Evolutionary conservation across 2,329 filamentous ascomycete genomes (phyloP).

Genomic region (Chrysosporium keratinophilum): DNA sequence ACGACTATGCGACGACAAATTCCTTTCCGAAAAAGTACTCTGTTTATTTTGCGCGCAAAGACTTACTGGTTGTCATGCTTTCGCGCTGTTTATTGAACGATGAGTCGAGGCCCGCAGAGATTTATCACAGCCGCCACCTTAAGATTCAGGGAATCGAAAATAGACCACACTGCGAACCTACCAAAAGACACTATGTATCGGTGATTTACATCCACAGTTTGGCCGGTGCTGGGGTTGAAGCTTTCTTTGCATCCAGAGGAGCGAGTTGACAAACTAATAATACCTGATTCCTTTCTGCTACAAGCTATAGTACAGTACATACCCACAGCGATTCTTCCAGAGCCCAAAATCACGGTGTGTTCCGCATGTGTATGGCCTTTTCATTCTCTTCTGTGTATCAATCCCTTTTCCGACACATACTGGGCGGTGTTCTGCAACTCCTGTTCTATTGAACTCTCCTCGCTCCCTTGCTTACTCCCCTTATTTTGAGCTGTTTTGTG

Average conservation of each 20-base stretch:
- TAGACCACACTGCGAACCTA: no score
- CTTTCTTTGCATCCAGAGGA: not conserved
- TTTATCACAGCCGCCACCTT: no score
- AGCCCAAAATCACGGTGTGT: not conserved
- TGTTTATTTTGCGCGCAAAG: not conserved
- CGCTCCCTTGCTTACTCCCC: not conserved
- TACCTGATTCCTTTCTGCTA: not conserved
- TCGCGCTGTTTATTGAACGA: not conserved
- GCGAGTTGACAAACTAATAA: not conserved
- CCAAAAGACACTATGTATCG: not conserved
- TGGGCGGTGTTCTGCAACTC: not conserved
- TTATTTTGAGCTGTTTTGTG: not conserved
- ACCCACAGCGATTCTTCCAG: not conserved
- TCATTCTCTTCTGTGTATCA: conserved; percentile 1
- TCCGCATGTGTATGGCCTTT: conserved; percentile 1
- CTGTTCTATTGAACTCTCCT: not conserved
- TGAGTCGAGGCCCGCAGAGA: not conserved
- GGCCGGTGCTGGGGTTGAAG: not conserved
- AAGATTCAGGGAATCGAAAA: no score
- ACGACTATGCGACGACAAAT: conserved; percentile 6
- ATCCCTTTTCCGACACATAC: not conserved
- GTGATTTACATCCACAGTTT: no score
- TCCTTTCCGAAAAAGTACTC: not conserved
- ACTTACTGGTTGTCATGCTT: not conserved
- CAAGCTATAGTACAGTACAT: not conserved